These are phyloP conservation scores for Chernovozyma aurita DNA, from an alignment of 1,139 yeast genomes.

Conservation along the genomic window DNA sequence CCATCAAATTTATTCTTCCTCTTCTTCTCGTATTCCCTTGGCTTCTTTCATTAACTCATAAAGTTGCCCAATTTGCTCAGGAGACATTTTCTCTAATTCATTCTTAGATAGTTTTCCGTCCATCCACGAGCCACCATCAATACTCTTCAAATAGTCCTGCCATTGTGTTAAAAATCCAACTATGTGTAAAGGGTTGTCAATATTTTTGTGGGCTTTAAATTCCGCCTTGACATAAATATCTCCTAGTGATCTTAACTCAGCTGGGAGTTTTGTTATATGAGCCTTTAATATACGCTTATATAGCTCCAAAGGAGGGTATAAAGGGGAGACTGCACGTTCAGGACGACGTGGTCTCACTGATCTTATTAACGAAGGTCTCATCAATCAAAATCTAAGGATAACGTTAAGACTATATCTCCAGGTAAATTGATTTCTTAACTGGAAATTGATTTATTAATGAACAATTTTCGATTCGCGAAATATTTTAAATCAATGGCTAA, in stretches of 20 bases:
- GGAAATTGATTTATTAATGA: too few relatives aligned
- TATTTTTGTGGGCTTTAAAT: constrained; percentile 76
- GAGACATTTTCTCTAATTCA: constrained; percentile 77
- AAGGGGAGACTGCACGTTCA: constrained; percentile 49
- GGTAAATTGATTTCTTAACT: too few relatives aligned
- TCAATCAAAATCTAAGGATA: too few relatives aligned
- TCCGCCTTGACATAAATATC: constrained; percentile 88
- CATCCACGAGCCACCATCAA: constrained; percentile 77
- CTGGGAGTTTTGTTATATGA: constrained; percentile 60
- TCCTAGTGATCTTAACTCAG: constrained; percentile 71
- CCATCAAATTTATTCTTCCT: constrained; percentile 49
- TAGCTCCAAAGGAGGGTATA: constrained; percentile 76
- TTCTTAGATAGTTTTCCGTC: constrained; percentile 59
- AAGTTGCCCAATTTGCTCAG: constrained; percentile 84
- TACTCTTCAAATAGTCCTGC: constrained; percentile 80
- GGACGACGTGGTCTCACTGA: constrained; percentile 58
- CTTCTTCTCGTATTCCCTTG: constrained; percentile 59
- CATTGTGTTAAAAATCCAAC: constrained; percentile 91
- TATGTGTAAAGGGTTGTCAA: constrained; percentile 88
- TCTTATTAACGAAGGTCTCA: constrained; percentile 48
- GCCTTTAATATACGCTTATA: constrained; percentile 79
- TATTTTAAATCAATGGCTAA: too few relatives aligned
- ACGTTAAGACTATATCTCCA: too few relatives aligned
- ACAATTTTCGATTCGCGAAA: too few relatives aligned
- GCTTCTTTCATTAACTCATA: constrained; percentile 47